Conservation (phyloP, 1,284 basidiomycete genomes). For the Apiotrichum gracile region DNA sequence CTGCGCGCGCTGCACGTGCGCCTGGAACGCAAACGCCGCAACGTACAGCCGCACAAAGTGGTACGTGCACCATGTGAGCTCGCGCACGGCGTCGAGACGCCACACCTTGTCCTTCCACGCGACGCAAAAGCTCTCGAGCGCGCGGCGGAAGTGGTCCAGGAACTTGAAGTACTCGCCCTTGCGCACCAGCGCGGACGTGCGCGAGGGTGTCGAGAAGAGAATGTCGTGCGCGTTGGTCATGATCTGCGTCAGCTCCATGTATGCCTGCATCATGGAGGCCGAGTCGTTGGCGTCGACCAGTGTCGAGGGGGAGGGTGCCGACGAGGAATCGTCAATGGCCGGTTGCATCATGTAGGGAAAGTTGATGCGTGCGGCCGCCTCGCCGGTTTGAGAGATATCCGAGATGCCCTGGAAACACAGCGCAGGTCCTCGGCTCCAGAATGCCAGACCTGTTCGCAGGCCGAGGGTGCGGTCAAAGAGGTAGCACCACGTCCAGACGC, state of each 20-base stretch:
- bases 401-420: slow-evolving; percentile 46
- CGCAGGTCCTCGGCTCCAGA: slow-evolving; percentile 47
- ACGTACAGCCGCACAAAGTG: slow-evolving; percentile 49
- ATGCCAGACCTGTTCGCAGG: slow-evolving; percentile 46
- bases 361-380: slow-evolving; percentile 39
- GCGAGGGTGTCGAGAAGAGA: slow-evolving; percentile 44
- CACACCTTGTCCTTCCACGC: slow-evolving; percentile 40
- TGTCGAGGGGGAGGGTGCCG: neutral
- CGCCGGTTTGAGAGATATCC: slow-evolving; percentile 41
- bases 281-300: slow-evolving; percentile 22
- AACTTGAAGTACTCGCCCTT: slow-evolving; percentile 49
- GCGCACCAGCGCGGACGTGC: slow-evolving; percentile 43
- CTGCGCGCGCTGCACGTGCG: slow-evolving; percentile 46
- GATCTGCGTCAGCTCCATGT: slow-evolving; percentile 47
- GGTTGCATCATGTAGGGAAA: slow-evolving; percentile 43
- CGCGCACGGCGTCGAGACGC: slow-evolving; percentile 30
- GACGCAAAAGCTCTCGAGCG: slow-evolving; percentile 30
- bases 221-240: slow-evolving; percentile 50
- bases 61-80: slow-evolving; percentile 41
- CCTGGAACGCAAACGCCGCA: slow-evolving; percentile 48
- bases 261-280: slow-evolving; percentile 38
- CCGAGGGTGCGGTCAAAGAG: slow-evolving; percentile 48
- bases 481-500: slow-evolving; percentile 50
- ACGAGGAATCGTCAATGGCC: slow-evolving; percentile 1
- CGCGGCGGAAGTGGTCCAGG: slow-evolving; percentile 39